Evolutionary conservation across 75 land plant genomes (phyloP).

Genomic region (Chamaecyparis obtusa): DNA sequence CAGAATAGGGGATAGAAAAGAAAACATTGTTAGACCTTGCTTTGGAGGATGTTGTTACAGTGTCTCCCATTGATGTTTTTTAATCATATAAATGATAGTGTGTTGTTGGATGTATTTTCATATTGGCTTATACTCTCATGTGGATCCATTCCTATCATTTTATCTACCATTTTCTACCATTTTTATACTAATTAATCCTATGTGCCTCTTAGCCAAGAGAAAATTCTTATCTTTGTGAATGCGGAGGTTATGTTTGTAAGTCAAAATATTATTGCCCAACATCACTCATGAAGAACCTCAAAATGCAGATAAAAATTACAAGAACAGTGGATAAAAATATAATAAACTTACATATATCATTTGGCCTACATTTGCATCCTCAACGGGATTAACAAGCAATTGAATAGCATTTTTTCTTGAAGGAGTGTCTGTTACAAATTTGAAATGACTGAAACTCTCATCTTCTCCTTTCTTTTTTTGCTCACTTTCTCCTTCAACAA

Average conservation of each 20-base stretch:
- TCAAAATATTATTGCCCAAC: neutral
- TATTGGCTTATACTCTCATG: neutral
- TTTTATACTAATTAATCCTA: neutral
- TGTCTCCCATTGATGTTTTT: neutral
- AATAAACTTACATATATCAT: constrained; percentile 70
- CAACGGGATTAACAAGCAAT: constrained; percentile 79
- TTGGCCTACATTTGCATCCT: constrained; percentile 93
- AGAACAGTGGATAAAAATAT: neutral
- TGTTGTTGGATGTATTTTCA: neutral
- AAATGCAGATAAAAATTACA: no score
- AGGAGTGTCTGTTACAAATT: constrained; percentile 90
- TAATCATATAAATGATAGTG: neutral
- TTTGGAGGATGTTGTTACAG: neutral
- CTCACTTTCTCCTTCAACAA: neutral
- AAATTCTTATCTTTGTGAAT: neutral
- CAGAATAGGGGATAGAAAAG: neutral
- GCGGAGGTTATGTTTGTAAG: neutral
- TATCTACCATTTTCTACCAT: neutral
- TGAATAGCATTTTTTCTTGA: constrained; percentile 90
- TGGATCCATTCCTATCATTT: neutral
- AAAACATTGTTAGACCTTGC: neutral
- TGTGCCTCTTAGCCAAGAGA: neutral
- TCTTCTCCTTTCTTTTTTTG: constrained; percentile 15
- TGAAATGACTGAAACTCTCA: constrained; percentile 58
- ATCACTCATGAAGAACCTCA: neutral